Conservation (phyloP, 2,329 filamentous ascomycete genomes). For the Sphaerostilbella broomeana region DNA sequence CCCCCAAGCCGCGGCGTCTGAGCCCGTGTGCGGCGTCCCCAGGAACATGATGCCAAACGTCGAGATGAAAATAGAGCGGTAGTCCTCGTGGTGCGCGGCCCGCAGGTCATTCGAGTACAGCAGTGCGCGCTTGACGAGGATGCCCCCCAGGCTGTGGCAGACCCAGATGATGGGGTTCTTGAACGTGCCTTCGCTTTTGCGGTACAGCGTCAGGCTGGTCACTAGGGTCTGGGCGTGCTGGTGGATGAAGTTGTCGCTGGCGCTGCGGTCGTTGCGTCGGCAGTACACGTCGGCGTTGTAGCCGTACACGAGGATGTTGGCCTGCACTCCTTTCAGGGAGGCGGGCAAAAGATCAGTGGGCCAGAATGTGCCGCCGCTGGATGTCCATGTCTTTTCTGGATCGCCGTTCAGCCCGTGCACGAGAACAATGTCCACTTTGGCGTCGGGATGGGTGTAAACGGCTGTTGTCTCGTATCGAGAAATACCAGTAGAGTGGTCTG, state of each 20-base stretch:
- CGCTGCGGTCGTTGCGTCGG: slow-evolving; percentile 41
- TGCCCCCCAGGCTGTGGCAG: slow-evolving; percentile 66
- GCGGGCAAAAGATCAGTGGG: slow-evolving; percentile 59
- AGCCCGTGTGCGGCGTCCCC: slow-evolving; percentile 68
- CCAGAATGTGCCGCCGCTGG: slow-evolving; percentile 58
- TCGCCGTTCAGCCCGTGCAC: slow-evolving; percentile 65
- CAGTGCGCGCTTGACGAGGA: slow-evolving; percentile 64
- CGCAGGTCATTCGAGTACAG: slow-evolving; percentile 59
- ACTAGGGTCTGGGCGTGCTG: slow-evolving; percentile 66
- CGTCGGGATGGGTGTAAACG: slow-evolving; percentile 53
- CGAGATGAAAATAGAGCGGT: slow-evolving; percentile 63
- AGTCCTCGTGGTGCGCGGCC: slow-evolving; percentile 53
- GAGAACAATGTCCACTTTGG: slow-evolving; percentile 59
- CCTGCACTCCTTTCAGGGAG: slow-evolving; percentile 49
- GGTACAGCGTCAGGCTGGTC: slow-evolving; percentile 54
- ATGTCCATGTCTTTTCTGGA: slow-evolving; percentile 57
- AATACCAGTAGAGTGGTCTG: slow-evolving; percentile 24
- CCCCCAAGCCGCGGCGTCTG: slow-evolving; percentile 62
- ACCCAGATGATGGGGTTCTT: slow-evolving; percentile 69
- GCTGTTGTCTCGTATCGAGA: slow-evolving; percentile 51
- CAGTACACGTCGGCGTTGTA: slow-evolving; percentile 64
- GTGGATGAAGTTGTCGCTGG: slow-evolving; percentile 61
- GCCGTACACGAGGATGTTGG: slow-evolving; percentile 64
- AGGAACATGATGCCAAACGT: slow-evolving; percentile 73
- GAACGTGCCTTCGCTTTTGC: slow-evolving; percentile 49